A percentile compares a stretch with the other conserved stretches of the same genome.
These are phyloP conservation scores for Mucor lusitanicus DNA, from an alignment of 371 early-diverging fungal genomes.

Conservation along the genomic window DNA sequence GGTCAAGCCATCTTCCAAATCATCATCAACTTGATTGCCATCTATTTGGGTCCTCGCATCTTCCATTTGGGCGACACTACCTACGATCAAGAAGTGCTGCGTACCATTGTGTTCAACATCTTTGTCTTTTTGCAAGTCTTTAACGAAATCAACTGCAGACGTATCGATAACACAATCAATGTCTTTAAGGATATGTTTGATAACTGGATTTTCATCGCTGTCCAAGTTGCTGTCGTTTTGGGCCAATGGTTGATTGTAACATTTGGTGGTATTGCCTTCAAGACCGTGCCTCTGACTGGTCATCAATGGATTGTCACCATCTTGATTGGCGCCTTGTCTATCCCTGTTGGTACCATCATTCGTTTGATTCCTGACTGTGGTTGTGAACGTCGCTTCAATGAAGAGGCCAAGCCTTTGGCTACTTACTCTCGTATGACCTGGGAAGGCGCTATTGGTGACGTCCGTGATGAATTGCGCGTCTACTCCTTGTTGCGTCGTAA, in stretches of 20 bases:
- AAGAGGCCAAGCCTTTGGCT: constrained; percentile 58
- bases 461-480: constrained; percentile 48
- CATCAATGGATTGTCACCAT: constrained; percentile 85
- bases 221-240: constrained; percentile 70
- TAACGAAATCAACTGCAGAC: constrained; percentile 86
- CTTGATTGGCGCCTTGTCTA: constrained; percentile 75
- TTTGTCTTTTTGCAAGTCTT: constrained; percentile 97
- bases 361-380: constrained; percentile 74
- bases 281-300: constrained; percentile 69
- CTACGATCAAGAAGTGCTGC: constrained; percentile 54
- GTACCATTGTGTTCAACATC: constrained; percentile 91
- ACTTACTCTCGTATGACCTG: constrained; percentile 57
- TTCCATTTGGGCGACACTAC: constrained; percentile 60
- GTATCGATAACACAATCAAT: constrained; percentile 78
- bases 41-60: constrained; percentile 62
- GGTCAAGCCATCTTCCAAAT: constrained; percentile 89
- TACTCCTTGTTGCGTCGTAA: constrained; percentile 53
- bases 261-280: constrained; percentile 90
- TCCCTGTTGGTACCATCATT: constrained; percentile 81
- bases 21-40: constrained; percentile 59
- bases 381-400: constrained; percentile 49
- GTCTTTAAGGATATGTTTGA: constrained; percentile 78
- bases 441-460: constrained; percentile 60
- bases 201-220: constrained; percentile 78
- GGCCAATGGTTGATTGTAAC: constrained; percentile 86